Evolutionary conservation across 2,329 filamentous ascomycete genomes (phyloP).

Genomic region (Colletotrichum caudatum): DNA sequence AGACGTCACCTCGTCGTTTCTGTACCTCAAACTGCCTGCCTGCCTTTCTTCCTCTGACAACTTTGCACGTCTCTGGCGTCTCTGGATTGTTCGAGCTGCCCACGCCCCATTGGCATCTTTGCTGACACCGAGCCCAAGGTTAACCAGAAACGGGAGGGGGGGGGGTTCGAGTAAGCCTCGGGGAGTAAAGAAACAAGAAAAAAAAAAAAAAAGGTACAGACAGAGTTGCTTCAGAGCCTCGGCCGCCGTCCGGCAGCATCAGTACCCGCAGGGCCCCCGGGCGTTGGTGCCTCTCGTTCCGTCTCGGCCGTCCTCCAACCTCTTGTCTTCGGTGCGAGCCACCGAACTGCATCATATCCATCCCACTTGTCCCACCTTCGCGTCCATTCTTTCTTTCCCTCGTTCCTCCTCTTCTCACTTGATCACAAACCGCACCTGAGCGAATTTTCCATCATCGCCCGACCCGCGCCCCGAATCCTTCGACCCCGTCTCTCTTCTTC

Average conservation of each 20-base stretch:
- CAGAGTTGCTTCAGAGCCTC: constrained; percentile 33
- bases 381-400: constrained; percentile 11
- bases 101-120: constrained; percentile 16
- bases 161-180: constrained; percentile 9
- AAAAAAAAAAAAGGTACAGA: constrained; percentile 11
- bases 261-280: neutral
- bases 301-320: constrained; percentile 28
- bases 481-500: constrained; percentile 6
- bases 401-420: neutral
- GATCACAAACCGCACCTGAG: constrained; percentile 20
- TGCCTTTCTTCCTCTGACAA: constrained; percentile 4
- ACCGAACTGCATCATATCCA: constrained; percentile 40
- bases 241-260: constrained; percentile 32
- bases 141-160: constrained; percentile 22
- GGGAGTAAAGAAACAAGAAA: constrained; percentile 16
- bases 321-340: constrained; percentile 40
- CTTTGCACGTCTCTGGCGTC: constrained; percentile 5
- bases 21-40: constrained; percentile 17
- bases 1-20: constrained; percentile 17
- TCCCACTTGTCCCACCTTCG: constrained; percentile 31
- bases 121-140: constrained; percentile 29
- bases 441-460: constrained; percentile 17
- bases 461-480: constrained; percentile 35
- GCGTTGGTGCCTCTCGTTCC: constrained; percentile 6
- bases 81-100: neutral